Evolutionary conservation across 2,329 filamentous ascomycete genomes (phyloP), one percentile per base, ranked within the genome.

Genomic region (Bipolaris zeicola): DNA sequence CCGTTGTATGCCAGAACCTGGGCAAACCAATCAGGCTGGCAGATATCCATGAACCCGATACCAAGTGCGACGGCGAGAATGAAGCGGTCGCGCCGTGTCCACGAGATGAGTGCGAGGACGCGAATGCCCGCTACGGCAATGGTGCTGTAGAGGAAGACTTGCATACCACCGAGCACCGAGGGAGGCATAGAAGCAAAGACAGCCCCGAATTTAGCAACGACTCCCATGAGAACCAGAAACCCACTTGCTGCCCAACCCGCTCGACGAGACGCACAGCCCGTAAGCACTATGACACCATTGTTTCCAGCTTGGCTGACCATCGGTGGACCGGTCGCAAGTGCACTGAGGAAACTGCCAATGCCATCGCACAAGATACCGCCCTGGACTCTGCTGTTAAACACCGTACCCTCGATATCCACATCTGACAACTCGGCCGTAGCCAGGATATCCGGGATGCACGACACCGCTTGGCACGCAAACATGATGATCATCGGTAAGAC

Each of bases 81-180:
- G 45, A 71, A 72, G n/a, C 69, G 58, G 51, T 71, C 65, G 3
- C 69, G 61, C 8, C 67, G 58, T 8, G 67, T 70, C 65, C 67
- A 71, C 6, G 58, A 18, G 16, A 72, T 67, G 33, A 72, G 61
- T 2, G 62, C 67, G 11, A 71, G 65, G 5, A 71, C 66, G 3
- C 68, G 61, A 20, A 72, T 62, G 41, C 68, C 68, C 13, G 67
- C 67, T 18, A 71, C 67, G 8, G 66, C 62, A 18, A 70, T 70
- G 10, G 65, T 71, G 46, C 61, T 63, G 49, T 70, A 70, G 11
- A 70, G 56, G 37, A 70, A 71, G 7, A 70, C 65, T 56, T 81
- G 79, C 78, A 81, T 81, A 7, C 79, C 78, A 5, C 79, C 79
- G 1, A 82, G 70, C 6, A 81, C 78, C 5, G 78, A 77, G 3